Evolutionary conservation across 1,284 basidiomycete species (phyloP), one percentile per base, ranked within the genome.

Genomic region (Moesziomyces sp.): DNA sequence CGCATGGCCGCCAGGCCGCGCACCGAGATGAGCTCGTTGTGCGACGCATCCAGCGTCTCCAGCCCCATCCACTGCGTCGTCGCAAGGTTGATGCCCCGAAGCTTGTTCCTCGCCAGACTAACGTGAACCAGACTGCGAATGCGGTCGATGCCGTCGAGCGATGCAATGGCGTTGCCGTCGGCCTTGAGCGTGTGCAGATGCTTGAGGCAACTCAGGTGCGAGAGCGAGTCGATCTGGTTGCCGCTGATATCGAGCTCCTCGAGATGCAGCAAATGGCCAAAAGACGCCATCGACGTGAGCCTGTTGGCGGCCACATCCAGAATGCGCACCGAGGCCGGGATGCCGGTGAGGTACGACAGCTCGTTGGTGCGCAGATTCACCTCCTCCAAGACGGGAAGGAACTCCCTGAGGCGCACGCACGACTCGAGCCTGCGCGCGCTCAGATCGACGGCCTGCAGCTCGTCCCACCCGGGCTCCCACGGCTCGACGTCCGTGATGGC

Each of bases 401-500:
- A 96, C 86, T 99, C 96, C 83, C 97, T 95, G 75, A 99, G 86
- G 60, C 94, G 87, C 35, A 94, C 92, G 23, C 96, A 90, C 78
- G 93, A 94, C 79, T 98, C 95, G 49, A 96, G 86, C 49, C 89
- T 89, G 84, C 91, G 91, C 52, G 87, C 86, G 42, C 91, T 91
- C 76, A 99, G 86, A 83, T 98, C 91, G 74, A 99, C 90, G 16
- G 86, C 85, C 58, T 83, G 87, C 71, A 99, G 85, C 48, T 89
- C 87, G 76, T 97, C 94, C 96, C 96, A 99, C 83, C 93, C 89
- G 18, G 94, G 93, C 83, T 95, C 93, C 85, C 94, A 97, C 1
- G 95, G 94, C 83, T 95, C 92, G 14, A 95, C 90, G 80, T 98
- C 95, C 45, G 95, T 98, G 80, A 99, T 93, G 69, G 93, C 89